These are phyloP conservation scores for Ammopiptanthus mongolicus DNA, from an alignment of 306 rosid genomes.

Conservation along the genomic window DNA sequence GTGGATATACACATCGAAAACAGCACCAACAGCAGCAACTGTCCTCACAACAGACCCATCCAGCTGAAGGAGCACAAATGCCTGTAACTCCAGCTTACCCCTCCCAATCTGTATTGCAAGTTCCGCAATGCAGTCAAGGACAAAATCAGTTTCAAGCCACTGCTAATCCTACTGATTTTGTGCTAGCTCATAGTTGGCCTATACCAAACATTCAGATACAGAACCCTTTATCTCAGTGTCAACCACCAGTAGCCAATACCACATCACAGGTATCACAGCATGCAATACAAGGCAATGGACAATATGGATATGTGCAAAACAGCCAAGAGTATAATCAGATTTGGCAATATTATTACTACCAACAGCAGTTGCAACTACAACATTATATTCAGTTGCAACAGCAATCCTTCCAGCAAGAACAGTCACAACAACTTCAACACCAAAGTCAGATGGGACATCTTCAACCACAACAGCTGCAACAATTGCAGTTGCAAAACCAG, in stretches of 20 bases:
- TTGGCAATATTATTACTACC: conserved; percentile 83
- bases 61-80: conserved; percentile 37
- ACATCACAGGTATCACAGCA: conserved; percentile 34
- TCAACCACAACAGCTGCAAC: conserved; percentile 41
- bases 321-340: conserved; percentile 58
- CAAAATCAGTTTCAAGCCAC: conserved; percentile 52
- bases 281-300: conserved; percentile 42
- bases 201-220: conserved; percentile 40
- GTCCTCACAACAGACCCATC: conserved; percentile 38
- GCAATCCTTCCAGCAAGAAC: conserved; percentile 32
- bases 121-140: conserved; percentile 50
- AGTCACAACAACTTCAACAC: conserved; percentile 44
- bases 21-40: conserved; percentile 35
- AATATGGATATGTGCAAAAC: conserved; percentile 52
- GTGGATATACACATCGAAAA: conserved; percentile 39
- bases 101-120: conserved; percentile 31
- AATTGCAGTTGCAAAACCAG: conserved; percentile 38
- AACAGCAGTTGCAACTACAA: conserved; percentile 57
- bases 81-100: conserved; percentile 37
- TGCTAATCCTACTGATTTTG: conserved; percentile 26
- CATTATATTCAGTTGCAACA: conserved; percentile 48
- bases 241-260: conserved; percentile 34
- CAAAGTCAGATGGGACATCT: conserved; percentile 40
- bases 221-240: conserved; percentile 49
- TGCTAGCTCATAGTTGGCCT: conserved; percentile 42